phyloP scores from a whole-genome alignment of 441 rosid species.

The Hura crepitans region DNA sequence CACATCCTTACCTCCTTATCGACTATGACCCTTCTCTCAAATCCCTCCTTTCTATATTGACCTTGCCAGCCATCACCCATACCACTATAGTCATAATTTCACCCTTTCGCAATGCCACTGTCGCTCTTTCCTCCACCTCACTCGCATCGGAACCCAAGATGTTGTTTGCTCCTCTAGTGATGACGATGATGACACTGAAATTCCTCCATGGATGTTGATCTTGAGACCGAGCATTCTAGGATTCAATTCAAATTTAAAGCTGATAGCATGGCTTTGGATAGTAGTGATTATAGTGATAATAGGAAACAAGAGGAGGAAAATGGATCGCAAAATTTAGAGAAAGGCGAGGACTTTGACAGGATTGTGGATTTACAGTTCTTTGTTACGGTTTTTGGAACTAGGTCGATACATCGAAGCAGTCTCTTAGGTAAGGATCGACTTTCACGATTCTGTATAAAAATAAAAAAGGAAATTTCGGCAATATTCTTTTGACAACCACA shows the following conservation, averaged over 20 bases:
- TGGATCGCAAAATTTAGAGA: constrained; percentile 20
- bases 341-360: constrained; percentile 38
- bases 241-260: constrained; percentile 36
- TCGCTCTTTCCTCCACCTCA: constrained; percentile 75
- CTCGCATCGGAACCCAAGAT: constrained; percentile 74
- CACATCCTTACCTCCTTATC: constrained; percentile 59
- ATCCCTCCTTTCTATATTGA: constrained; percentile 80
- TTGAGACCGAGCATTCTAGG: too few species aligned
- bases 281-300: constrained; percentile 19
- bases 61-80: constrained; percentile 34
- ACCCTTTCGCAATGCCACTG: constrained; percentile 40
- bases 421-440: too few species aligned
- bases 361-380: constrained; percentile 57
- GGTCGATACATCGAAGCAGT: too few species aligned
- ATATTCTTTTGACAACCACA: too few species aligned
- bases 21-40: constrained; percentile 79
- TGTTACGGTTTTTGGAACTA: constrained; percentile 61
- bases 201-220: too few species aligned
- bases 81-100: constrained; percentile 21
- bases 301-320: constrained; percentile 26
- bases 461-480: too few species aligned
- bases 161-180: constrained; percentile 84
- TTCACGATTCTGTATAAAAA: too few species aligned
- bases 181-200: constrained; percentile 56
- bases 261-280: constrained; percentile 17